Percentiles rank a stretch among this genome's conserved stretches.
These are phyloP conservation scores for Zygnema circumcarinatum DNA, from an alignment of 139 green algal species.

Conservation along the genomic window DNA sequence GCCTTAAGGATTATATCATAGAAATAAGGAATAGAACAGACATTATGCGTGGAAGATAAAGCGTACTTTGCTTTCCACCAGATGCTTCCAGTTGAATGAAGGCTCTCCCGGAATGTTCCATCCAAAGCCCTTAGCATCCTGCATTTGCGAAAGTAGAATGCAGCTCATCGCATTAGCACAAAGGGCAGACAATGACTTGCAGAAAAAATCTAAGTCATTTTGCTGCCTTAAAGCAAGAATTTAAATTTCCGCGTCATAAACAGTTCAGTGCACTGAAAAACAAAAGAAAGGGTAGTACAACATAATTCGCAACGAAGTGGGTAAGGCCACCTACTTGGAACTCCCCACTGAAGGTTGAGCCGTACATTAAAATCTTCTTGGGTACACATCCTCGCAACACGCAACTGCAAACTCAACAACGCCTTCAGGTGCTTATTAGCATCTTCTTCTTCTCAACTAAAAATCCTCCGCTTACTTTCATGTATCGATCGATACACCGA, in stretches of 20 bases:
- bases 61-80: constrained; percentile 73
- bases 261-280: too few species aligned
- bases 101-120: constrained; percentile 66
- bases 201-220: constrained; percentile 8
- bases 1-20: too few species aligned
- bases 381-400: constrained; percentile 98
- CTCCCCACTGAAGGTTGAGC: constrained; percentile 79
- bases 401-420: constrained; percentile 77
- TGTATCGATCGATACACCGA: too few species aligned
- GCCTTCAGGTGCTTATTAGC: too few species aligned
- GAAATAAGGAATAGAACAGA: too few species aligned
- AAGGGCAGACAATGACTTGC: background rate
- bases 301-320: too few species aligned
- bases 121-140: constrained; percentile 86
- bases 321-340: constrained; percentile 74
- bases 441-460: too few species aligned
- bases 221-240: background rate
- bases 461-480: too few species aligned
- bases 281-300: too few species aligned
- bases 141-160: background rate
- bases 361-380: constrained; percentile 98
- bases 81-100: constrained; percentile 68
- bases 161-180: background rate
- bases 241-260: too few species aligned
- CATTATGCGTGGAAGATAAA: too few species aligned